These are phyloP conservation scores for Gelatoporia subvermispora DNA, from an alignment of 768 basidiomycete genomes.

Conservation along the genomic window DNA sequence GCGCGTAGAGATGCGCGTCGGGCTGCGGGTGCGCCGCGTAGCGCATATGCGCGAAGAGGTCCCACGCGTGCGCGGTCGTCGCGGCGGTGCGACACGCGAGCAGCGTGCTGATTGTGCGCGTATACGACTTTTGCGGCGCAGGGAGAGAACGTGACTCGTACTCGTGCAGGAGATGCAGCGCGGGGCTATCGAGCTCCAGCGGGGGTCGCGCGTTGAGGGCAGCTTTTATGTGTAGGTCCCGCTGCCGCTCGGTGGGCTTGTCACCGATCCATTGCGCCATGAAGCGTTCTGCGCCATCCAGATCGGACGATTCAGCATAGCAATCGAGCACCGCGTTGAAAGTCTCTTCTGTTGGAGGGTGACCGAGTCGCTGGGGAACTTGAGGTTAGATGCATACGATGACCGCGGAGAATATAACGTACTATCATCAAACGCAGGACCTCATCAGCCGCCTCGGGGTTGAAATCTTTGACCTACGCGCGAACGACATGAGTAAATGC, in stretches of 20 bases:
- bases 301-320: constrained; percentile 44
- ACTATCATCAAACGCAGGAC: constrained; percentile 53
- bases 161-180: constrained; percentile 62
- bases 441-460: constrained; percentile 43
- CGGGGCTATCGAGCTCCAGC: constrained; percentile 50
- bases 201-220: constrained; percentile 48
- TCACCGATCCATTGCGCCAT: constrained; percentile 11
- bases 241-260: constrained; percentile 48
- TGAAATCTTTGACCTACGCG: constrained; percentile 41
- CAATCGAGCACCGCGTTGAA: constrained; percentile 45
- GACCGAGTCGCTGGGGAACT: constrained; percentile 35
- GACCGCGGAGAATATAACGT: constrained; percentile 1
- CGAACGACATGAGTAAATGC: background rate
- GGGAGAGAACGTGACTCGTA: constrained; percentile 63
- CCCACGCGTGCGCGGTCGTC: constrained; percentile 81
- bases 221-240: constrained; percentile 69
- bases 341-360: constrained; percentile 36
- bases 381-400: constrained; percentile 2
- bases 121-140: constrained; percentile 74
- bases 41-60: constrained; percentile 93
- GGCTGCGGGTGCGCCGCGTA: constrained; percentile 88
- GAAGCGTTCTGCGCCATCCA: constrained; percentile 36
- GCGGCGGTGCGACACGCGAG: constrained; percentile 38
- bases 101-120: constrained; percentile 56
- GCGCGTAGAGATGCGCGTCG: constrained; percentile 62